Base-by-base conservation (phyloP, 225 moss, liverwort and hornwort species). In the Pleurozium schreberi region DNA sequence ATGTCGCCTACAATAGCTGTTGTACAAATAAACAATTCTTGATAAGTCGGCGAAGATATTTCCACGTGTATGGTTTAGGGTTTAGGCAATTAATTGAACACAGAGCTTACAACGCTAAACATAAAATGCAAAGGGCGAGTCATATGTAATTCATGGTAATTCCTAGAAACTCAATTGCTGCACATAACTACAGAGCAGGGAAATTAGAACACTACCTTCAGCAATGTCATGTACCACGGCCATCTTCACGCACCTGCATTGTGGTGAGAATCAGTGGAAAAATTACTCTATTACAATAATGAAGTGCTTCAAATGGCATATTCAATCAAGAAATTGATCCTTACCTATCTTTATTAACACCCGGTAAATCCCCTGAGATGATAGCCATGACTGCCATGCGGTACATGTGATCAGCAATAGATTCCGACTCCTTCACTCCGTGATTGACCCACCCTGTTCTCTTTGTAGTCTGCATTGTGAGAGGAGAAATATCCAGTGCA, bases 161-260 rank as follows among this genome's bases (percentile, higher is more conserved):
- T 76, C 31, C 71, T 58, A 67, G 76, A 87, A 89, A 82, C 74
- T 53, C 65, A 84, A 87, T 84, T 87, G 59, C 49, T 86, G 75
- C 55, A 67, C 67, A 87, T 53, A 55, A 70, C 45, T 25, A 34
- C 80, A 73, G 71, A 73, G 78, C 55, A 88, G 79, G 52, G 83
- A 60, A 87, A 86, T 49, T 18, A 80, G 73, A 81, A 84, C 90
- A 79, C 25, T 88, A 95, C 95, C 95, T 92, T 99, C 97, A 50
- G 98, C 98, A 92, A 99, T 91, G 93, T 99, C 98, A 92, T 99
- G 98, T 83, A 99, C 96, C 89, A 99, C 95, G 25, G 98, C 98
- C 97, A 97, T 99, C 93, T 99, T 99, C 93, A 99, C 97, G 88
- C 97, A 97, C 90, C 95, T 95, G 94, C 85, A 89, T 90, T 84